These are phyloP conservation scores for Agaricales sp. DNA, from an alignment of 1,284 basidiomycete species.

Conservation along the genomic window DNA sequence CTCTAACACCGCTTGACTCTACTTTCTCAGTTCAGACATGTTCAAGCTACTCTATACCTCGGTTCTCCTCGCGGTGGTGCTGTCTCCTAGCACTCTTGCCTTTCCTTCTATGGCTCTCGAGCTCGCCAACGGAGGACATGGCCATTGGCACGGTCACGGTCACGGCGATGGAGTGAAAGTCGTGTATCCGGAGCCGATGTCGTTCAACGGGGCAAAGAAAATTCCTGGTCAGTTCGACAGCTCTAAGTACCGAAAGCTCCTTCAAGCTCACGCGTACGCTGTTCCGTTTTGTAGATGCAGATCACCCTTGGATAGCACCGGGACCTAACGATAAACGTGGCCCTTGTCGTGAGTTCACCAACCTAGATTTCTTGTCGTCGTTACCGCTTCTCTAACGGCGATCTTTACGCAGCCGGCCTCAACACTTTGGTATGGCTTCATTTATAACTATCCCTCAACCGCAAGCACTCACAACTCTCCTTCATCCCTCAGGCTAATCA, in stretches of 20 bases:
- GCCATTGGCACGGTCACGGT: background rate
- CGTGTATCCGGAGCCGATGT: background rate
- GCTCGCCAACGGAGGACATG: background rate
- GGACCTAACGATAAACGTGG: background rate
- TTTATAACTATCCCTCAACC: background rate
- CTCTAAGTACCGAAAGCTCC: background rate
- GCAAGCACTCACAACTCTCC: background rate
- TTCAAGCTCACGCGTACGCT: background rate
- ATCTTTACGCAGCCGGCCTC: background rate
- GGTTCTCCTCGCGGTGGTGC: background rate
- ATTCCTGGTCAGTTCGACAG: background rate
- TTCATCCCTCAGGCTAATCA: background rate
- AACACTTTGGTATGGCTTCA: background rate
- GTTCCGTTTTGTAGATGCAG: background rate
- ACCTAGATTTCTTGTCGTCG: background rate
- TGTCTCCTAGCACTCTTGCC: background rate
- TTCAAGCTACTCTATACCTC: background rate
- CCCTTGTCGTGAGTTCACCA: background rate
- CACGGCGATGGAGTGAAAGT: background rate
- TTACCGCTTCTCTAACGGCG: background rate
- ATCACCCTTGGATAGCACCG: background rate
- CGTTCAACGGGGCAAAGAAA: background rate
- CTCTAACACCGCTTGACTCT: too few species aligned
- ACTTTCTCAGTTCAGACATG: too few species aligned
- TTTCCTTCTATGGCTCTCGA: background rate